Conservation (phyloP, 192 early-diverging fungal genomes). For the Coemansia sp. region DNA sequence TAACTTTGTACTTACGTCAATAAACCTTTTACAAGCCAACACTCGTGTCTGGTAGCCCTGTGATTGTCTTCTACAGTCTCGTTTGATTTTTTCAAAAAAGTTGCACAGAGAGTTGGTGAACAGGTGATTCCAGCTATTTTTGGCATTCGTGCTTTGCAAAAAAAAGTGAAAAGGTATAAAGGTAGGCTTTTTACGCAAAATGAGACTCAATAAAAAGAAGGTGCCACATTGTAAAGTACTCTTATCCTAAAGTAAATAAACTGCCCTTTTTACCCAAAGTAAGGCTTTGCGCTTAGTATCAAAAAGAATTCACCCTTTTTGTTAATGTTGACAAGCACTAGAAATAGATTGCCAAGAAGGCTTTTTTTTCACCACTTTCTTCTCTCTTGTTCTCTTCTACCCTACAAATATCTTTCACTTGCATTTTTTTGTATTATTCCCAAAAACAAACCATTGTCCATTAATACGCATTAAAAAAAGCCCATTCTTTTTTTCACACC, state of each 20-base stretch:
- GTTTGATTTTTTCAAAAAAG: neutral
- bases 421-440: neutral
- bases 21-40: neutral
- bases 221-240: neutral
- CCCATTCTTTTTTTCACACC: neutral
- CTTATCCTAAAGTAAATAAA: neutral
- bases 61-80: neutral
- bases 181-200: neutral
- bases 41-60: neutral
- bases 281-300: neutral
- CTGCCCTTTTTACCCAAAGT: neutral
- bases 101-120: neutral
- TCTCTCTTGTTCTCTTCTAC: neutral
- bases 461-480: neutral
- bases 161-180: neutral
- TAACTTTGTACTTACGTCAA: neutral
- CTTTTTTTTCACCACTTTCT: neutral
- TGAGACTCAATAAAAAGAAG: neutral
- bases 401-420: neutral
- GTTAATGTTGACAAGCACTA: neutral
- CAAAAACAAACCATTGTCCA: neutral
- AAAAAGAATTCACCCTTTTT: neutral
- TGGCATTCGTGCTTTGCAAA: neutral
- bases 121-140: neutral
- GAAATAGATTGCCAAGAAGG: neutral